phyloP scores from a whole-genome alignment of 805 yeast species.

The Sugiyamaella floridensis region DNA sequence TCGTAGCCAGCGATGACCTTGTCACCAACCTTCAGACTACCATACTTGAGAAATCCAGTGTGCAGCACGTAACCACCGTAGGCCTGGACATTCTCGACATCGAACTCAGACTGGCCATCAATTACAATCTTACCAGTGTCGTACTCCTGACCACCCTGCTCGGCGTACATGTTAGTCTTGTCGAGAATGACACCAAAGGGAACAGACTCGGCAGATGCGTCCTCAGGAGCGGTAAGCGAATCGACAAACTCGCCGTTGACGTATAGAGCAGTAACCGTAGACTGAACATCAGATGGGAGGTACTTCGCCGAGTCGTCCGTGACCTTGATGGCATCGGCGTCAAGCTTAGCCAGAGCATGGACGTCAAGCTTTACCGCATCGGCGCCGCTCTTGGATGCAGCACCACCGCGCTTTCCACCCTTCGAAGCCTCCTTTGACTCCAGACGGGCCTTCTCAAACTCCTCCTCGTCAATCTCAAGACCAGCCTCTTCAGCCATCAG shows the following conservation, averaged over 20 bases:
- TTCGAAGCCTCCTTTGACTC: conserved; percentile 93
- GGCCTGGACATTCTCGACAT: conserved; percentile 82
- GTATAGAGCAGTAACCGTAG: conserved; percentile 65
- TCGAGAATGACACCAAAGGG: conserved; percentile 80
- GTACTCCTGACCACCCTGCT: conserved; percentile 98
- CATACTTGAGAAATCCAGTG: conserved; percentile 81
- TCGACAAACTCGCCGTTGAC: conserved; percentile 55
- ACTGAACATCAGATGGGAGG: conserved; percentile 52
- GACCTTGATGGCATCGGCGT: conserved; percentile 49
- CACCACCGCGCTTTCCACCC: conserved; percentile 58
- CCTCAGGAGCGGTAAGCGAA: conserved; percentile 20
- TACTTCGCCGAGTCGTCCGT: conserved; percentile 82
- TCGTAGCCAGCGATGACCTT: conserved; percentile 80
- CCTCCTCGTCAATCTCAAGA: conserved; percentile 82
- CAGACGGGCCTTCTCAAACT: conserved; percentile 82
- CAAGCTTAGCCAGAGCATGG: conserved; percentile 73
- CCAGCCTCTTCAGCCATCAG: conserved; percentile 99
- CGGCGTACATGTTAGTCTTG: conserved; percentile 93
- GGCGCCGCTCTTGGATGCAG: conserved; percentile 33
- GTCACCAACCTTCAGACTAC: conserved; percentile 60
- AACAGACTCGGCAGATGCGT: conserved; percentile 33
- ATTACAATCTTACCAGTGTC: conserved; percentile 90
- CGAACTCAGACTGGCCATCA: conserved; percentile 82
- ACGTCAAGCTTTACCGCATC: conserved; percentile 77
- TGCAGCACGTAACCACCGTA: conserved; percentile 95